Base-by-base conservation (phyloP, 805 yeast genomes). In the Metschnikowia lunata region DNA sequence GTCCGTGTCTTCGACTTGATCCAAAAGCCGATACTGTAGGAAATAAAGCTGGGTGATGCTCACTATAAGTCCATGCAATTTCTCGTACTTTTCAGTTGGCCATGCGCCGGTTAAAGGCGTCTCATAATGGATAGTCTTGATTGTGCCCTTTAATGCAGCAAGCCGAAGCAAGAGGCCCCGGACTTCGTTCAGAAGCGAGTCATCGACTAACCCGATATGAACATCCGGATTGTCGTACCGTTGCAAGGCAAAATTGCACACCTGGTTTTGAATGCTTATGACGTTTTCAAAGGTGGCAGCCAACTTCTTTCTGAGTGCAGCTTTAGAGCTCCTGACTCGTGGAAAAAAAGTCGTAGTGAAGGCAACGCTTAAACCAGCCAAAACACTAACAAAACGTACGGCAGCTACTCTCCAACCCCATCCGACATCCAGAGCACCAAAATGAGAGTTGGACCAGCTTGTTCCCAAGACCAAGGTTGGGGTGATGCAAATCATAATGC, bases 261-360 rank as follows among this genome's bases (percentile, higher is more conserved):
- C 60, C 30, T 52, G 51, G 44, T 66, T 63, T 41, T 65, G 69
- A 2, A 65, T 34, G 10, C 52, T 58, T 5, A 67, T 68, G 15
- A 61, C 40, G 40, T 58, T 58, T 6, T 57, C 54, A 5, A 66
- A 27, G 1, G 58, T 48, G 10, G 49, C 49, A 1, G 66, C 51
- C 12, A 64, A 30, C 8, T 55, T 49, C 30, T 44, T 48, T 34
- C 69, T 54, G 12, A 64, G 50, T 13, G 60, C 61, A 10, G 44
- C 55, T 36, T 60, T 62, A 37, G 64, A 58, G 26, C 64, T 59
- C 34, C 56, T 50, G 0, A 67, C 63, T 31, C 49, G 54, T 7
- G 71, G 71, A 13, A 66, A 43, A n/a, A 61, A 36, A 36, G 62
- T 53, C 6, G 66, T 65, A 8, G 66, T 39, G 37, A 64, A 57